These are phyloP conservation scores for Tetrahymena thermophila DNA, from an alignment of 73 alveolate genomes.

Conservation along the genomic window DNA sequence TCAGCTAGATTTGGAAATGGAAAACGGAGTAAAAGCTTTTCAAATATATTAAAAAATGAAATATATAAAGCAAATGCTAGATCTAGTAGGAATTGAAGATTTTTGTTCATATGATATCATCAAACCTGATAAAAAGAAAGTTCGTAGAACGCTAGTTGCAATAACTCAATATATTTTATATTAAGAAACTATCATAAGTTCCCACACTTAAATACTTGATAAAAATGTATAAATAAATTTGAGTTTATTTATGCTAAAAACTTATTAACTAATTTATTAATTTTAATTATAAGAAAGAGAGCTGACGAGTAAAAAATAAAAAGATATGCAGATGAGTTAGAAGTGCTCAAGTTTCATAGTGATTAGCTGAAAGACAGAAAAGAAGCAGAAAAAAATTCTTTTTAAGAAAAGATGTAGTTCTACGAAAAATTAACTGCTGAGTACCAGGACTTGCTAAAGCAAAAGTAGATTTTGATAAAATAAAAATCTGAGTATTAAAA, in stretches of 20 bases:
- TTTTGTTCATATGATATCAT: neutral
- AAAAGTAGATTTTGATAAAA: neutral
- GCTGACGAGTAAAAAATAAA: neutral
- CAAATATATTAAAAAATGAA: neutral
- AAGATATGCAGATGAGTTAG: neutral
- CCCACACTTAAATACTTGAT: neutral
- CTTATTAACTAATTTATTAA: neutral
- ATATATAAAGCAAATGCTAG: neutral
- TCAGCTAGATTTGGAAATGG: neutral
- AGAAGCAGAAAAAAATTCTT: neutral
- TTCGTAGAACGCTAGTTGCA: neutral
- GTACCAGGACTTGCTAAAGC: neutral
- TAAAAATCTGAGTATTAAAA: neutral
- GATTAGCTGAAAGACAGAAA: neutral
- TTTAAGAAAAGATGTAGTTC: neutral
- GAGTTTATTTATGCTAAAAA: too few relatives aligned
- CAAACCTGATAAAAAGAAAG: neutral
- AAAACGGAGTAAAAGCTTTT: neutral
- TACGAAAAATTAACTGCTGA: neutral
- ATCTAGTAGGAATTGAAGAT: neutral
- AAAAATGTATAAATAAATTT: neutral
- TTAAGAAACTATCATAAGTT: neutral
- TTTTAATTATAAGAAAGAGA: neutral
- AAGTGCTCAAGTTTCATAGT: neutral
- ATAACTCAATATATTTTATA: neutral